These are phyloP conservation scores for Aquilaria yunnanensis DNA, from an alignment of 345 rosid genomes.

Conservation along the genomic window DNA sequence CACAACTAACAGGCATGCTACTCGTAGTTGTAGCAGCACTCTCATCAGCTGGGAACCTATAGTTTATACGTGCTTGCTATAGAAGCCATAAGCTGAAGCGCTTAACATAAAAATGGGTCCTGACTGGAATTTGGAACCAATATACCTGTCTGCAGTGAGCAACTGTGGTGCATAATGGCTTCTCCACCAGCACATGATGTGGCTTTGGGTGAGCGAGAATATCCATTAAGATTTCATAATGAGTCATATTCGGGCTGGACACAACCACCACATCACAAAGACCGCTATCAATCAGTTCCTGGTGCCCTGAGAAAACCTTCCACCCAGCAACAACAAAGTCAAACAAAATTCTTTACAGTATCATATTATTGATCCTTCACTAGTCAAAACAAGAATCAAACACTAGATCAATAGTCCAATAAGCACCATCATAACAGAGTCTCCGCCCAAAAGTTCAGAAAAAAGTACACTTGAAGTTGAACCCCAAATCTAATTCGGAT, in stretches of 20 bases:
- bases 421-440: too few relatives aligned
- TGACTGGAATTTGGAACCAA: too few relatives aligned
- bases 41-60: too few relatives aligned
- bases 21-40: too few relatives aligned
- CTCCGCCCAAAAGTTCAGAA: too few relatives aligned
- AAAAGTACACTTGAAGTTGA: not conserved
- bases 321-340: not conserved
- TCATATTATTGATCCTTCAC: too few relatives aligned
- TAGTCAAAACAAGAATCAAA: too few relatives aligned
- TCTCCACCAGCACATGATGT: slow-evolving; percentile 92
- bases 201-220: slow-evolving; percentile 66
- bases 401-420: too few relatives aligned
- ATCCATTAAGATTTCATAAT: slow-evolving; percentile 75
- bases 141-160: slow-evolving; percentile 74
- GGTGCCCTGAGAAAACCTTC: slow-evolving; percentile 77
- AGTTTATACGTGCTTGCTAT: too few relatives aligned
- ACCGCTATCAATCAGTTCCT: slow-evolving; percentile 67
- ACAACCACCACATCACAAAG: slow-evolving; percentile 76
- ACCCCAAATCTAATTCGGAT: not conserved
- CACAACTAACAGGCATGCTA: too few relatives aligned
- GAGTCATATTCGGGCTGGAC: slow-evolving; percentile 95
- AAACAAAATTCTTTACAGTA: not conserved
- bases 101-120: too few relatives aligned
- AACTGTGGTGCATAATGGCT: slow-evolving; percentile 87
- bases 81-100: too few relatives aligned